Percentiles rank a stretch among this genome's conserved stretches.
These are phyloP conservation scores for Pseudogymnoascus sp. DNA, from an alignment of 2,329 filamentous ascomycete genomes.

Conservation along the genomic window DNA sequence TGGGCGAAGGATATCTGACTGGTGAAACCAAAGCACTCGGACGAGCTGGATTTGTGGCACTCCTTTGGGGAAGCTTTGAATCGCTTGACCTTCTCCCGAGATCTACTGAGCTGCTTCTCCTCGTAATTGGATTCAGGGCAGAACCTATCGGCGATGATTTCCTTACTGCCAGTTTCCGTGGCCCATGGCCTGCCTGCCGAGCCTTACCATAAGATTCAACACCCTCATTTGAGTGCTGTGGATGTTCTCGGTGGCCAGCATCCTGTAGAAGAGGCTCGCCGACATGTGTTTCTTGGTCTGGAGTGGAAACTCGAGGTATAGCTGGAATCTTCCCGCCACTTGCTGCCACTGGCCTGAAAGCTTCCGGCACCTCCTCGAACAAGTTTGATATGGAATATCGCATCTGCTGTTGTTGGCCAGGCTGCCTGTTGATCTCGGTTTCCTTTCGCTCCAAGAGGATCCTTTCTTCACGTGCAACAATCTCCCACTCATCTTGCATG, in stretches of 20 bases:
- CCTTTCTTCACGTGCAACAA: conserved; percentile 31
- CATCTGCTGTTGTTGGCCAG: conserved; percentile 16
- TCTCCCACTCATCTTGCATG: conserved; percentile 38
- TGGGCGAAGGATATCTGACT: neutral
- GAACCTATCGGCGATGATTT: conserved; percentile 5
- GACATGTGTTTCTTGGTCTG: neutral
- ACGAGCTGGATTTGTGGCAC: neutral
- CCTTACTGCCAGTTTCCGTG: neutral
- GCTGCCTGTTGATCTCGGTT: conserved; percentile 12
- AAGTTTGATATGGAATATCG: conserved; percentile 15
- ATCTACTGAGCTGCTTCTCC: neutral
- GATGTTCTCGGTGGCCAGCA: neutral
- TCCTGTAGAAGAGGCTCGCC: neutral
- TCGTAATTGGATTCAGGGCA: conserved; percentile 5
- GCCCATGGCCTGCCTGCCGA: neutral
- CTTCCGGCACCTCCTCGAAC: conserved; percentile 4
- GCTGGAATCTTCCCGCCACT: neutral
- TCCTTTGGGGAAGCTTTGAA: neutral
- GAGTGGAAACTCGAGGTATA: neutral
- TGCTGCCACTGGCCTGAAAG: neutral
- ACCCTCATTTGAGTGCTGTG: neutral
- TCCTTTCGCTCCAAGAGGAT: conserved; percentile 10
- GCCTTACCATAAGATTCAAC: neutral
- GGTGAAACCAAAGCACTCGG: neutral
- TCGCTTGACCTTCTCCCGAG: neutral